Evolutionary conservation across 1,284 basidiomycete genomes (phyloP), one percentile per base, ranked within the genome.

Genomic region (Sporisorium reilianum): DNA sequence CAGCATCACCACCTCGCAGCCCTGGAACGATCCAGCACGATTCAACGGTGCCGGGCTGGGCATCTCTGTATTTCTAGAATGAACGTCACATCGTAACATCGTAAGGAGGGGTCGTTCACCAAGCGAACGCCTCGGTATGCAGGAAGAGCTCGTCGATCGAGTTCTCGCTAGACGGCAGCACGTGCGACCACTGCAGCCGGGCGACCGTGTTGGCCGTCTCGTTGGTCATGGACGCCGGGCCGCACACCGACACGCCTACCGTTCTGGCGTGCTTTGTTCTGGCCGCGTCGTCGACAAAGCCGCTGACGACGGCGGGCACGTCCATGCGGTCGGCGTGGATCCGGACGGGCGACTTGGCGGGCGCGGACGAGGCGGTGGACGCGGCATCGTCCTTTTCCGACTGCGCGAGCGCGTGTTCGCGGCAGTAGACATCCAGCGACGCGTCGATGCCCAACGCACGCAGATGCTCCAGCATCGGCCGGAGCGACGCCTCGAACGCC

Each of bases 71-170:
- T 74, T 74, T 54, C 28, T 68, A 42, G 65, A 64, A 20, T 74
- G 38, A 68, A 41, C 20, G n/a, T 23, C 18, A 28, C 23, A 45
- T 30, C 26, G 25, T 26, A 6, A n/a, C n/a, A n/a, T n/a, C 16
- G 10, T 2, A 45, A 26, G 18, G 46, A 10, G n/a, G 32, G 12
- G 10, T n/a, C 5, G 9, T 26, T 23, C 59, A 74, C 71, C 71
- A 77, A 10, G 55, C 66, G 34, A 77, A 77, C 1, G 63, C 60
- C 44, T 77, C 75, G 9, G 72, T 70, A 23, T 74, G 61, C 22
- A 77, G 49, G 45, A 55, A 70, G 23, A 74, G 40, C 52, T 77
- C 71, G 23, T 61, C 28, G 30, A 69, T n/a, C 9, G 34, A 38
- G 9, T 23, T 50, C 3, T 25, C 16, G n/a, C 20, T 23, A 14